Base-by-base conservation (phyloP, 257 asterid species). In the Solanum lycopersicoides region DNA sequence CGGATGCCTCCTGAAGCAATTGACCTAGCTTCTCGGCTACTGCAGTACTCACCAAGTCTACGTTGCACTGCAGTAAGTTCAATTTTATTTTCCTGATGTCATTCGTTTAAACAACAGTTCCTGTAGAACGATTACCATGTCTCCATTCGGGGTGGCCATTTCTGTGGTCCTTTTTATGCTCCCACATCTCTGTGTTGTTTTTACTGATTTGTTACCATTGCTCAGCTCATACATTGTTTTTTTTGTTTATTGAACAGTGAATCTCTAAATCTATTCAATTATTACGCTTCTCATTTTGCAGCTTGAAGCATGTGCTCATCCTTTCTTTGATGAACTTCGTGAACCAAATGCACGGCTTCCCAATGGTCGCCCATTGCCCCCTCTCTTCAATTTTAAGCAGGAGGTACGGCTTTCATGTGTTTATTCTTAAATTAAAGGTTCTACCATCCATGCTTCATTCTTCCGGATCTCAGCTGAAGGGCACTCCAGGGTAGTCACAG, bases 1-100 rank as follows among this genome's bases (percentile, higher is more conserved):
- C 89, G 97, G 87, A 96, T 96, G 99, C 99, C 98, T 60, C 98
- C 99, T 47, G 99, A 96, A 92, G 99, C 99, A 86, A 96, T 96
- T 89, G 99, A 96, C 89, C 98, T 96, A 73, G 92, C 99, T 44
- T 96, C 99, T 90, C 93, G 99, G 89, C 93, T 96, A 88, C 92
- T 96, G 94, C 99, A 96, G 86, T 96, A 96, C 88, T 95, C 99
- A 42, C 99, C 99, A 69, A 96, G 95, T 92, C 98, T 96, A 86
- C 99, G 99, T 87, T 95, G 98, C 94, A 93, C 96, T 83, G 97
- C 99, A 9, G 98, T 95, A 91, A 94, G 98, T 92, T 92, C 87
- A 84, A 32, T 77, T 83, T 56, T 56, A 53, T 83, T 84, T 34
- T 66, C 13, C 60, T n/a, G 50, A 44, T 45, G n/a, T 45, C 21